These are phyloP conservation scores for Solanum lycopersicoides DNA, from an alignment of 257 asterid species.

Conservation along the genomic window DNA sequence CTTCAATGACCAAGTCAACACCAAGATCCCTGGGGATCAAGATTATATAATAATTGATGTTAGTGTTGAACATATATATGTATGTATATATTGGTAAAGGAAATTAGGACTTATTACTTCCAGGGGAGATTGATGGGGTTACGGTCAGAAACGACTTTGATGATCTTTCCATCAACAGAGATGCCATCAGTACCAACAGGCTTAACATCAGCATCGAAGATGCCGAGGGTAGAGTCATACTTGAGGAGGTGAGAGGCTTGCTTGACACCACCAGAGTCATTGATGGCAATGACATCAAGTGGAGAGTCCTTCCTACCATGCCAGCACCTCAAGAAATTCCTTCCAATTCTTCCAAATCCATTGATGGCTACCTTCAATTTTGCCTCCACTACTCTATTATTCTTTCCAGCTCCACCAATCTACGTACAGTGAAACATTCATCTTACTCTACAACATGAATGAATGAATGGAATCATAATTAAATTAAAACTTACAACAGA, in stretches of 20 bases:
- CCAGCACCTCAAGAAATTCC: background rate
- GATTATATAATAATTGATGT: background rate
- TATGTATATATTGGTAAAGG: background rate
- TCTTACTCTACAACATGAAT: no score
- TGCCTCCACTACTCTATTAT: background rate
- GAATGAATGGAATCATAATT: no score
- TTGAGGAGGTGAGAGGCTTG: background rate
- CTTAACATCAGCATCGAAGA: background rate
- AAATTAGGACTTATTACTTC: background rate
- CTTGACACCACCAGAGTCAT: background rate
- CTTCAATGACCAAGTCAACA: background rate
- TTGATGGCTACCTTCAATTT: background rate
- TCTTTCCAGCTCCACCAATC: background rate
- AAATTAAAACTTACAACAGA: slow-evolving; percentile 39
- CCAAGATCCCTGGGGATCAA: background rate
- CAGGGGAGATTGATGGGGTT: background rate
- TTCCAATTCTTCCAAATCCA: background rate
- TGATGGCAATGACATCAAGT: background rate
- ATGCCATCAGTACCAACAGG: background rate
- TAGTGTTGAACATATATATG: background rate
- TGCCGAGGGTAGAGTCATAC: background rate
- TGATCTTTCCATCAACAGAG: background rate
- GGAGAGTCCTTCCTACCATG: background rate
- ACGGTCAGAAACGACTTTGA: background rate
- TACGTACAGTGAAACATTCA: background rate